Evolutionary conservation across 1,284 basidiomycete species (phyloP), one percentile per base, ranked within the genome.

Genomic region (Ceratobasidium sp.): DNA sequence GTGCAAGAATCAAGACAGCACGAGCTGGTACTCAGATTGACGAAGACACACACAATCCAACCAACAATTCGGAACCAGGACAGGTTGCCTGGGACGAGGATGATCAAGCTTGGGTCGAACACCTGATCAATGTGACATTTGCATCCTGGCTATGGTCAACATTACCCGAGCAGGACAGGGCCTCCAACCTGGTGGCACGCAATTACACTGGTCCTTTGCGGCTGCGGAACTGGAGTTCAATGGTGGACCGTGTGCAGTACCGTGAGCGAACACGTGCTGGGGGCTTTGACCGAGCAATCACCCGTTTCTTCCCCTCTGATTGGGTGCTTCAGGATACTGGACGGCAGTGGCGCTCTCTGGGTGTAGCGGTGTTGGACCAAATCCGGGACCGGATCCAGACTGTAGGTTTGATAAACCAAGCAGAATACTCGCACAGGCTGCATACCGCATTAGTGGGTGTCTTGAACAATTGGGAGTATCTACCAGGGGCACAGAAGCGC

Each of bases 51-150:
- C 2, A 25, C n/a, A 5, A 11, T 56, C 22, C 22, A 22, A 9
- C 22, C 9, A 9, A n/a, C 9, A 22, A 25, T 52, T 19, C 22
- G 13, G 51, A 52, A 40, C 5, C 37, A 9, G 37, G 9, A 40
- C 37, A 40, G 51, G 51, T 9, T 52, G 15, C 22, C 9, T 56
- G 54, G 54, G 32, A 4, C 32, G 54, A 19, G 11, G 22, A 56
- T 3, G 54, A 56, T 56, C 54, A 56, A 56, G n/a, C 22, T 25
- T 56, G 54, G 54, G 54, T 56, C 22, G 54, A 56, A n/a, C 54
- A 22, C 11, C n/a, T 56, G n/a, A 25, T 56, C 54, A 56, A 56
- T n/a, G 32, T 22, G 17, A 56, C 13, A 9, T 56, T 56, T 25
- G 54, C 54, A 11, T 22, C 11, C 9, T 56, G 54, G 54, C 54